These are phyloP conservation scores for Triticum turgidum DNA, from an alignment of 176 grass and related monocot species.

Conservation along the genomic window DNA sequence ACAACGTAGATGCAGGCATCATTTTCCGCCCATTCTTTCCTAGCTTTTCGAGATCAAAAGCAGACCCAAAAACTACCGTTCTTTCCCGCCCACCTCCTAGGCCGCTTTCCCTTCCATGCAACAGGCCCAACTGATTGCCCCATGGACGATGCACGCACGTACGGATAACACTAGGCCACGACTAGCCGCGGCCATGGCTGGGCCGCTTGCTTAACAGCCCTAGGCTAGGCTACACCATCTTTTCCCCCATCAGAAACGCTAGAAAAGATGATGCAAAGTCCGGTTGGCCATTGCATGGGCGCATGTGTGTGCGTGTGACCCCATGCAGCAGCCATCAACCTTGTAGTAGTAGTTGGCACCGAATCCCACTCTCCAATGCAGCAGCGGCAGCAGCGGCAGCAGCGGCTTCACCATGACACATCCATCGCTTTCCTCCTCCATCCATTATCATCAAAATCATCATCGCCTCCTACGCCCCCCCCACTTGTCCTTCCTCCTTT, in stretches of 20 bases:
- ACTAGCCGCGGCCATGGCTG: constrained; percentile 26
- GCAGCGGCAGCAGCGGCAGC: constrained; percentile 36
- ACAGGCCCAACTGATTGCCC: constrained; percentile 20
- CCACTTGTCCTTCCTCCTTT: constrained; percentile 41
- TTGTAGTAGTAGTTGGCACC: constrained; percentile 70
- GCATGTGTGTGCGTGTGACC: constrained; percentile 35
- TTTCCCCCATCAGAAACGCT: constrained; percentile 43
- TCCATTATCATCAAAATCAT: background rate
- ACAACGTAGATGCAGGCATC: constrained; percentile 39
- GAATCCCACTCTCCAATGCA: constrained; percentile 63
- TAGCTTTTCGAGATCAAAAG: constrained; percentile 26
- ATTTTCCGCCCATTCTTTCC: constrained; percentile 38
- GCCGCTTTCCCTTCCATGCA: constrained; percentile 20
- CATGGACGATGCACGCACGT: constrained; percentile 29
- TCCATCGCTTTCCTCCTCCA: constrained; percentile 31
- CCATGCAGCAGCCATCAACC: constrained; percentile 70
- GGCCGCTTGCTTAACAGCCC: constrained; percentile 40
- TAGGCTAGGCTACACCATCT: constrained; percentile 31
- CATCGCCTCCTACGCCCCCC: constrained; percentile 18
- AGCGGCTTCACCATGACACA: constrained; percentile 60
- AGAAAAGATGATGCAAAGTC: constrained; percentile 43
- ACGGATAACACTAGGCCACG: constrained; percentile 47
- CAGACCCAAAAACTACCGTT: constrained; percentile 35
- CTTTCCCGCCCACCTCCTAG: constrained; percentile 16
- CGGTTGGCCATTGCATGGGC: constrained; percentile 40